Base-by-base conservation (phyloP, 176 grass and related monocot genomes). In the Aegilops umbellulata region DNA sequence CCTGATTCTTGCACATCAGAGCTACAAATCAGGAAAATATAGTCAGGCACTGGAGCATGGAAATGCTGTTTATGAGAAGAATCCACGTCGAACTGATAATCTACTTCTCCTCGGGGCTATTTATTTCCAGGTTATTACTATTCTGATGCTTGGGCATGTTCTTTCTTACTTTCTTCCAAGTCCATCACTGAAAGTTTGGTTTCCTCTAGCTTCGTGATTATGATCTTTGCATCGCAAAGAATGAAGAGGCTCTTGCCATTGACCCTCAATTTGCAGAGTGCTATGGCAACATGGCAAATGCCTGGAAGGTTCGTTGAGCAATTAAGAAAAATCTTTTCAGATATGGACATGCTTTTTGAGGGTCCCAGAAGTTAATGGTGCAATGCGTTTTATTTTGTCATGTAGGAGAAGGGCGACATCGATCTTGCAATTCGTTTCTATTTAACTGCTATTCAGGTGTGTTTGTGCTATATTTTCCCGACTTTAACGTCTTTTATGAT, bases 211-310 rank as follows among this genome's bases (percentile, higher is more conserved):
- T 99, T 61, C 92, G 87, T 71, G 83, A 94, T 90, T 94, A 92
- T 91, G 97, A 96, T 51, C 90, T 89, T 90, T 99, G 94, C 69
- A 93, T 99, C 80, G 87, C 90, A 86, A 99, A 99, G 84, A 99
- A 99, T 67, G 88, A 99, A 82, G 97, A 99, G 85, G 97, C 97
- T 82, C 85, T 99, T 82, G 81, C 90, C 29, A 94, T 99, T 78
- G 94, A 99, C 88, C 90, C 97, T 34, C 87, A 86, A 27, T 96
- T 99, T 93, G 92, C 94, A 32, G 97, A 96, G 74, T 99, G 94
- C 63, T 99, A 97, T 14, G 97, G 97, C 72, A 99, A 99, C 87
- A 99, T 99, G 97, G 97, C 90, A 58, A 99, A 99, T 99, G 97
- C 97, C 65, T 99, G 97, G 97, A 99, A 96, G 97, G 97, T 99